Evolutionary conservation across 768 basidiomycete genomes (phyloP).

Genomic region (Guyanaporus albipodus): DNA sequence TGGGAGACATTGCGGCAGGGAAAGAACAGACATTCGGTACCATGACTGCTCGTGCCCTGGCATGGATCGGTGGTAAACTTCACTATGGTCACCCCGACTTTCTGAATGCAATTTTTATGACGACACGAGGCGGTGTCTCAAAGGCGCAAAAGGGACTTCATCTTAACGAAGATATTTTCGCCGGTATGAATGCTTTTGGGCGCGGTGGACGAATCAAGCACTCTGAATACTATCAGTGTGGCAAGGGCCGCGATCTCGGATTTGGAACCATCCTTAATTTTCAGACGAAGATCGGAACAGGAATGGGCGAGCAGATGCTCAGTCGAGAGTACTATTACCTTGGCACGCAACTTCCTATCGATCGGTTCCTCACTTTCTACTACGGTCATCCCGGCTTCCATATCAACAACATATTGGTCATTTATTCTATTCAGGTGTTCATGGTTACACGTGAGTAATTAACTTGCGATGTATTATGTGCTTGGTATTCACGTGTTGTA

Average conservation of each 20-base stretch:
- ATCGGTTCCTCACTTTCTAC: constrained; percentile 99
- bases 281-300: constrained; percentile 99
- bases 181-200: constrained; percentile 98
- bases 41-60: constrained; percentile 89
- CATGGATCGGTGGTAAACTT: constrained; percentile 97
- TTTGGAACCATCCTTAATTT: constrained; percentile 99
- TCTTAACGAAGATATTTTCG: constrained; percentile 99
- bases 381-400: constrained; percentile 99
- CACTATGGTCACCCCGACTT: constrained; percentile 99
- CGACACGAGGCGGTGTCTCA: constrained; percentile 95
- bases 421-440: constrained; percentile 96
- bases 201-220: constrained; percentile 99
- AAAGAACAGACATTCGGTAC: constrained; percentile 99
- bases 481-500: constrained; percentile 28
- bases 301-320: constrained; percentile 99
- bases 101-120: constrained; percentile 97
- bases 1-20: constrained; percentile 98
- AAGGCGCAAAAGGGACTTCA: constrained; percentile 99
- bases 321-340: constrained; percentile 99
- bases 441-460: constrained; percentile 81
- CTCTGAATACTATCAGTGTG: constrained; percentile 99
- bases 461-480: not conserved
- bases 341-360: constrained; percentile 95
- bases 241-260: constrained; percentile 98
- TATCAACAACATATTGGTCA: constrained; percentile 99